These are phyloP conservation scores for Trametes maxima DNA, from an alignment of 768 basidiomycete species.

Conservation along the genomic window DNA sequence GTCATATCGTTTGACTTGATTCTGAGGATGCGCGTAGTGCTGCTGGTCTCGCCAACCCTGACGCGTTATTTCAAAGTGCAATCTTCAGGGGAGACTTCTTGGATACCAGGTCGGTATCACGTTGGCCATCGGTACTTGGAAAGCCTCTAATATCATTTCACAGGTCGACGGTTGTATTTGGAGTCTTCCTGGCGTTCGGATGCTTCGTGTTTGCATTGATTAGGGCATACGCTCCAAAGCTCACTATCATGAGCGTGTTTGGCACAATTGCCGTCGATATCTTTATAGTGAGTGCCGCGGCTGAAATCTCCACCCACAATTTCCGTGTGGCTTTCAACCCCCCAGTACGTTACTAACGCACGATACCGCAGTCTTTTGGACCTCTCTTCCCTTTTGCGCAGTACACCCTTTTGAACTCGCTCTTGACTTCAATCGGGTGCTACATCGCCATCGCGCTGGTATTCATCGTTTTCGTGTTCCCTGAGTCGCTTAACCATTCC, in stretches of 20 bases:
- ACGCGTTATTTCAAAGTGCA: conserved; percentile 39
- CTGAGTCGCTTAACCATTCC: conserved; percentile 50
- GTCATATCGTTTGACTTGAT: background rate
- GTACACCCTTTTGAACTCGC: conserved; percentile 45
- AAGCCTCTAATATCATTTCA: background rate
- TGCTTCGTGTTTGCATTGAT: conserved; percentile 47
- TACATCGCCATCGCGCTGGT: conserved; percentile 54
- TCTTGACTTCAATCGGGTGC: conserved; percentile 47
- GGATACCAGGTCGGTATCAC: conserved; percentile 38
- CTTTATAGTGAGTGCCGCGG: conserved; percentile 38
- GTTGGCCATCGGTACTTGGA: background rate
- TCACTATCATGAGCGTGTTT: conserved; percentile 48
- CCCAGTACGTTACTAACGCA: background rate
- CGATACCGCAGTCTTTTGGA: conserved; percentile 40
- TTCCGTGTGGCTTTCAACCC: too few relatives aligned
- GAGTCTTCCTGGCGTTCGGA: conserved; percentile 51
- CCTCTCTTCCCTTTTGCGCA: conserved; percentile 51
- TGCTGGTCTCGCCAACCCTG: conserved; percentile 42
- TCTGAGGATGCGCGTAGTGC: conserved; percentile 23
- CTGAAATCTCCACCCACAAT: background rate
- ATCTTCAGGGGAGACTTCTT: conserved; percentile 55
- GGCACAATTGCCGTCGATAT: conserved; percentile 51
- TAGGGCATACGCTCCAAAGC: conserved; percentile 48
- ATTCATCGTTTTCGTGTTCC: conserved; percentile 51
- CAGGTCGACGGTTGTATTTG: conserved; percentile 49